phyloP scores from a whole-genome alignment of 352 stramenopile species.

The Phytopythium chamaehyphon region DNA sequence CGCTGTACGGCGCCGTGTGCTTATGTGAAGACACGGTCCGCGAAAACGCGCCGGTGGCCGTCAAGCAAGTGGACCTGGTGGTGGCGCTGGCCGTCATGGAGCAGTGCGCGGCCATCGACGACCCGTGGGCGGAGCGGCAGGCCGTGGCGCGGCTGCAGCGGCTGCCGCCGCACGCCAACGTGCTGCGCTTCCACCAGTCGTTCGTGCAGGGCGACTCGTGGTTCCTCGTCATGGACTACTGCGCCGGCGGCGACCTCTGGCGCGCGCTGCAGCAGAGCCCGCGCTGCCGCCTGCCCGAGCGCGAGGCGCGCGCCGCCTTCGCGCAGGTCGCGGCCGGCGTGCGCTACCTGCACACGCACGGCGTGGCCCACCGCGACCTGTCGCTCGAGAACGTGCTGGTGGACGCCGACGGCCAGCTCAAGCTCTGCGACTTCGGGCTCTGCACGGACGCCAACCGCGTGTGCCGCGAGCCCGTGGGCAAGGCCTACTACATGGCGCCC shows the following conservation, averaged over 20 bases:
- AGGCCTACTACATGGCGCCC: slow-evolving; percentile 53
- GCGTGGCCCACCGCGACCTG: slow-evolving; percentile 48
- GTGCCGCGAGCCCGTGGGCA: slow-evolving; percentile 24
- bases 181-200: slow-evolving; percentile 32
- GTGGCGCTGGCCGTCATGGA: slow-evolving; percentile 19
- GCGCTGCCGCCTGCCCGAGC: slow-evolving; percentile 16
- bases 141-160: slow-evolving; percentile 17
- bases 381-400: slow-evolving; percentile 56
- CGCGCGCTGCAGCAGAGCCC: slow-evolving; percentile 16
- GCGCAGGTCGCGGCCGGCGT: slow-evolving; percentile 25
- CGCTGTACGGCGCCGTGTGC: slow-evolving; percentile 39
- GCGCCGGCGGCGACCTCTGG: slow-evolving; percentile 38
- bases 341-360: slow-evolving; percentile 32
- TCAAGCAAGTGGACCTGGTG: slow-evolving; percentile 42
- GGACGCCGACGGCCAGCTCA: slow-evolving; percentile 15
- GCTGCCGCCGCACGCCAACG: slow-evolving; percentile 28
- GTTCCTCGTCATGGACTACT: slow-evolving; percentile 53
- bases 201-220: slow-evolving; percentile 44
- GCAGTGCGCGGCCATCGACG: slow-evolving; percentile 30
- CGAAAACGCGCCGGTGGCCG: slow-evolving; percentile 28
- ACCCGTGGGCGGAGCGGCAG: slow-evolving; percentile 36
- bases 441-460: slow-evolving; percentile 15
- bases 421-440: slow-evolving; percentile 59
- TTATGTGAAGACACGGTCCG: slow-evolving; percentile 32
- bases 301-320: slow-evolving; percentile 18